phyloP scores from a whole-genome alignment of 2,329 filamentous ascomycete species.

The Aspergillus eucalypticola region DNA sequence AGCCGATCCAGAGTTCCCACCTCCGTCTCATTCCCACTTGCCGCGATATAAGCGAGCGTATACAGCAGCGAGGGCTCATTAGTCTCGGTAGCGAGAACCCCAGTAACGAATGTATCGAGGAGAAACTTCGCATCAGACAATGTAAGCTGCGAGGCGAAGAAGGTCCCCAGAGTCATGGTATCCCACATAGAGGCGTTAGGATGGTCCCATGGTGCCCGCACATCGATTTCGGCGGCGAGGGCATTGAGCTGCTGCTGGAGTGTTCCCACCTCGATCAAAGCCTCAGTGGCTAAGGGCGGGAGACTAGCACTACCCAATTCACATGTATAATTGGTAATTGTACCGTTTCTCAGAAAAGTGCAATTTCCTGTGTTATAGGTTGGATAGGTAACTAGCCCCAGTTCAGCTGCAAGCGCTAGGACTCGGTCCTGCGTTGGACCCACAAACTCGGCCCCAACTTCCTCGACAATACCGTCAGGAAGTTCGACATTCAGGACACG shows the following conservation, averaged over 20 bases:
- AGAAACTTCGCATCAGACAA: constrained; percentile 15
- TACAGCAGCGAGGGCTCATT: constrained; percentile 7
- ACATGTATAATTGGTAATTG: not conserved
- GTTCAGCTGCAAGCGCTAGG: constrained; percentile 20
- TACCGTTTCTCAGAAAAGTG: not conserved
- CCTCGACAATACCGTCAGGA: constrained; percentile 19
- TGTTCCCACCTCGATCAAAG: not conserved
- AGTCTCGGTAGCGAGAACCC: constrained; percentile 10
- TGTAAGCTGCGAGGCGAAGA: constrained; percentile 1
- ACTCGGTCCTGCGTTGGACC: constrained; percentile 28
- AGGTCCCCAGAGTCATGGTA: not conserved
- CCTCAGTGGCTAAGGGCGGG: not conserved
- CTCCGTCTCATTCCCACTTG: constrained; percentile 4
- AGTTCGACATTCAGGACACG: constrained; percentile 15
- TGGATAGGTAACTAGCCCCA: constrained; percentile 20
- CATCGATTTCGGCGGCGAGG: constrained; percentile 1
- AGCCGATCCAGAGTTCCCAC: constrained; percentile 5
- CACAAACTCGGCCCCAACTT: constrained; percentile 29
- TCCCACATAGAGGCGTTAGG: not conserved
- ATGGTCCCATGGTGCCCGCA: constrained; percentile 2
- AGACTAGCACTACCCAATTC: not conserved
- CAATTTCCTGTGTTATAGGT: constrained; percentile 5
- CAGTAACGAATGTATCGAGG: constrained; percentile 3
- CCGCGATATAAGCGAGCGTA: constrained; percentile 1
- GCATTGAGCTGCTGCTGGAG: not conserved